Base-by-base conservation (phyloP, 208 protist species). In the Entamoeba histolytica region DNA sequence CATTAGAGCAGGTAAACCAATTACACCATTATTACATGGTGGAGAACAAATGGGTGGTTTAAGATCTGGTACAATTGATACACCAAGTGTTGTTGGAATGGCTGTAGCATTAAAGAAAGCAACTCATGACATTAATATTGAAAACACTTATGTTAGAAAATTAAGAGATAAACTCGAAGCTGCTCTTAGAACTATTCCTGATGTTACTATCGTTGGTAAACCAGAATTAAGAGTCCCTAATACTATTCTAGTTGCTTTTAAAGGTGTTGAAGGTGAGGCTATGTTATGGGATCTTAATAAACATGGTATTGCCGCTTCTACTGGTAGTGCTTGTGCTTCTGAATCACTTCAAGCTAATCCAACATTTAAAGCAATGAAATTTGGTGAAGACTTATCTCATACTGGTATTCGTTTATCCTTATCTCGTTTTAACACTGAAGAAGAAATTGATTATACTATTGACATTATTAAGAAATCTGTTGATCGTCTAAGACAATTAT, bases 361-460 rank as follows among this genome's bases (percentile, higher is more conserved):
- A 95, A 98, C 99, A 0, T 96, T 99, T 23, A 96, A 98, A 51
- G 98, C 98, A 10, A 96, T 99, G n/a, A 98, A 98, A 93, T 96
- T 99, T 17, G 61, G 93, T 5, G 98, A 99, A 55, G 98, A 99
- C 50, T 97, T 99, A 94, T 98, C 98, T 14, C 98, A 99, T 95
- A 99, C 98, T n/a, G 98, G 97, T 7, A 97, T 99, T 92, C 97
- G 98, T 95, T 99, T 99, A 94, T 98, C 98, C 93, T 98, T 99
- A 92, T 97, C 98, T 73, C 97, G 98, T 92, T 99, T 99, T 95
- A 99, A 98, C 10, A 99, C 98, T 3, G 96, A 98, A 94, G 96
- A 97, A 93, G 97, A 97, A 93, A 93, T 97, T 28, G 49, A 92
- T 28, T 61, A 92, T 4, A 61, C 49, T 92, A 92, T 92, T 92